Base-by-base conservation (phyloP, 805 yeast species). In the Teunomyces tritomae region DNA sequence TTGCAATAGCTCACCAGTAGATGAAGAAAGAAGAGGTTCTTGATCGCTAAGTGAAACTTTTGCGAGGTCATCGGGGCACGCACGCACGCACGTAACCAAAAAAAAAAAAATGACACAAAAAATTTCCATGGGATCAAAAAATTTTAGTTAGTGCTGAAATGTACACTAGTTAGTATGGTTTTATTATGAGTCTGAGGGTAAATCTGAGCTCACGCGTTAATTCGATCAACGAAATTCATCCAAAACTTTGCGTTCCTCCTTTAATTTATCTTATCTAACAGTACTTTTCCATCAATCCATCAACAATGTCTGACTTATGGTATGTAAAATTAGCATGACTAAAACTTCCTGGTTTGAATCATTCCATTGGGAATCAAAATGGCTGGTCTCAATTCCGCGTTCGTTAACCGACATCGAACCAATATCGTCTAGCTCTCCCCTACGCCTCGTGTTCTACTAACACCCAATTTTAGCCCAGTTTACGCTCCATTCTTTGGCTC, bases 401-500 rank as follows among this genome's bases (percentile, higher is more conserved):
- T 36, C 24, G 24, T 20, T 6, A 20, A 20, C 24, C 5, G 24
- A 20, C 24, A 20, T 5, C 24, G 24, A 20, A 20, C 24, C 24
- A 20, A 20, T 20, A 20, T 20, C 24, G 24, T 20, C 24, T 20
- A 20, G 24, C 24, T n/a, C 39, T 17, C 39, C 27, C 16, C 27
- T 16, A 11, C 39, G 27, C 24, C 27, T 36, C 39, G 39, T 17
- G 24, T 24, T 14, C 30, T 57, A 55, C 62, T 59, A 57, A 60
- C 62, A 42, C 32, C 20, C 57, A 76, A 20, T 30, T 7, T 8
- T 48, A 57, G 62, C 49, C 66, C 66, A 48, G 65, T 62, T 52
- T 62, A 61, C 53, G 67, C 67, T 45, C 99, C 99, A 70, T 94
- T 94, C 81, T 94, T 94, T 73, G 99, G 99, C 65, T 92, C 97